Conservation (phyloP, 78 protist genomes). For the Dictyostelium firmibasis region DNA sequence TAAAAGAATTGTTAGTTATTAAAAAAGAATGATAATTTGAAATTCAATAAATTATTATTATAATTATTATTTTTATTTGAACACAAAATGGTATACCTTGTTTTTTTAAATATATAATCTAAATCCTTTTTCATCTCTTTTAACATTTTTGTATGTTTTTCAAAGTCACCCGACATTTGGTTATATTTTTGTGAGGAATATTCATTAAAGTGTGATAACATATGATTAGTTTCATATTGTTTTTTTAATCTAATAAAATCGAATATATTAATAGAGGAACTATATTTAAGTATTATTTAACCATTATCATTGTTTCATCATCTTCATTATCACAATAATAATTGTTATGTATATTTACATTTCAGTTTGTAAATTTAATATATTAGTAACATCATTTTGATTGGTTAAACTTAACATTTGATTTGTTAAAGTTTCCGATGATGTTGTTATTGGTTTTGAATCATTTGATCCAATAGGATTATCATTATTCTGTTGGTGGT, state of each 20-base stretch:
- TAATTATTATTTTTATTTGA: too few relatives aligned
- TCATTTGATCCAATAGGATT: background rate
- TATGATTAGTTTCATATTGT: constrained; percentile 71
- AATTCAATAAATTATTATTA: too few relatives aligned
- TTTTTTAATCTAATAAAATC: constrained; percentile 32
- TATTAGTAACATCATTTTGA: constrained; percentile 47
- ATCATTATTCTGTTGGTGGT: background rate
- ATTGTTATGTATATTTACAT: background rate
- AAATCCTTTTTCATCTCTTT: constrained; percentile 80
- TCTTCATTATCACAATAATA: background rate
- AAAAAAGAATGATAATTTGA: background rate
- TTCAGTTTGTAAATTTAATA: constrained; percentile 56
- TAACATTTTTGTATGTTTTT: constrained; percentile 77
- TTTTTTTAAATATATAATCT: constrained; percentile 64
- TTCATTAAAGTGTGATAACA: constrained; percentile 62
- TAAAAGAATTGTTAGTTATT: background rate
- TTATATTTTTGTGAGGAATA: constrained; percentile 42
- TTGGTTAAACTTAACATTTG: constrained; percentile 37
- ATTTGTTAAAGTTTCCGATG: constrained; percentile 11
- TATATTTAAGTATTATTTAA: too few relatives aligned
- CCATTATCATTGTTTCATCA: too few relatives aligned
- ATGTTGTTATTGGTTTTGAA: background rate
- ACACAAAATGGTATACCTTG: constrained; percentile 45
- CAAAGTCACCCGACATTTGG: constrained; percentile 49
- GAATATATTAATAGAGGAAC: background rate